Evolutionary conservation across 1,284 basidiomycete genomes (phyloP).

Genomic region (Pholiota adiposa): DNA sequence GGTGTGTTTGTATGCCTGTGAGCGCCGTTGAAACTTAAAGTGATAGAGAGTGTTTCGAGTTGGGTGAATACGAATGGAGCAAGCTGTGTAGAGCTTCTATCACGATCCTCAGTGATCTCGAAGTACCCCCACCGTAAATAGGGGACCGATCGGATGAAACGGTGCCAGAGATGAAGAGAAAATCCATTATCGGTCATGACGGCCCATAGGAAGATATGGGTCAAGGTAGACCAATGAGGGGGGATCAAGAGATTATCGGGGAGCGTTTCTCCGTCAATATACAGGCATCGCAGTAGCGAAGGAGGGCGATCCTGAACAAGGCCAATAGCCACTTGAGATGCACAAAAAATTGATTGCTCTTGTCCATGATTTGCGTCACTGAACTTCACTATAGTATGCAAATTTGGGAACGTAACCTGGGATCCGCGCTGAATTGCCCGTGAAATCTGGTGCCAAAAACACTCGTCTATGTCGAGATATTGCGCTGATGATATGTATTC

Average conservation of each 20-base stretch:
- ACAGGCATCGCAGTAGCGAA: too few relatives aligned
- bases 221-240: background rate
- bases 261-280: background rate
- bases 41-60: too few relatives aligned
- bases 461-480: background rate
- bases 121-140: background rate
- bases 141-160: background rate
- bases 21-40: too few relatives aligned
- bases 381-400: background rate
- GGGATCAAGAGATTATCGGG: background rate
- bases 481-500: background rate
- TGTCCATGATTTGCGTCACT: background rate
- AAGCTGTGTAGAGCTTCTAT: too few relatives aligned
- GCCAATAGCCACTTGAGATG: background rate
- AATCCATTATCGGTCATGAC: background rate
- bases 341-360: background rate
- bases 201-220: background rate
- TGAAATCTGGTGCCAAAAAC: background rate
- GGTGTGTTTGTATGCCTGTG: too few relatives aligned
- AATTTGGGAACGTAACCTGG: background rate
- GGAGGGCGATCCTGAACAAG: too few relatives aligned
- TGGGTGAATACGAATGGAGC: too few relatives aligned
- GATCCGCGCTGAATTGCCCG: background rate
- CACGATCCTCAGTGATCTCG: too few relatives aligned
- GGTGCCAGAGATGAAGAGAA: background rate